Base-by-base conservation (phyloP, 2,329 filamentous ascomycete species). In the Cladosporium cucumerinum region DNA sequence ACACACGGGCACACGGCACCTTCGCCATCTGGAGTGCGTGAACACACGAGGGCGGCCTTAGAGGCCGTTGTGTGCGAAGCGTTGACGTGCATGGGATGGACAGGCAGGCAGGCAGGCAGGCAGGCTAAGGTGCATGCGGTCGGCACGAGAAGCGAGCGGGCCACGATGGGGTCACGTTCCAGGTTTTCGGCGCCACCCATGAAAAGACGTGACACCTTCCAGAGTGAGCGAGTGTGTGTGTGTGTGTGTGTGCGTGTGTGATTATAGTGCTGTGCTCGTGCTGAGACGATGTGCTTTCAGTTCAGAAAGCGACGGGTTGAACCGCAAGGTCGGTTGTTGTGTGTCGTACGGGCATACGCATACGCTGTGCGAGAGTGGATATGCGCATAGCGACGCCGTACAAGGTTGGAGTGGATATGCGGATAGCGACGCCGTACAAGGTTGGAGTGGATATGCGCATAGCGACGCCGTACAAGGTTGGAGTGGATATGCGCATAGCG, bases 21-120 rank as follows among this genome's bases (percentile, higher is more conserved):
- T 10, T 32, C 34, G 51, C 16, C 32, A 18, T 32, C 49, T 34
- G 49, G 49, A 30, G 34, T 43, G 60, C 49, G 59, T 39, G 60
- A 62, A 54, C 49, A 54, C 49, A 62, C 60, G 60, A 62, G 49
- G 32, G 39, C 39, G 39, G n/a, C 39, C 39, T 23, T 46, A 21
- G 60, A 61, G 49, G 60, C 32, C 60, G 60, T 54, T 55, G 60
- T 25, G 32, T 46, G 60, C 51, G 58, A 51, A 26, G 48, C 48
- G 49, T 54, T 62, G 60, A 62, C 60, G 60, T 62, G 60, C 60
- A 62, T 62, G 60, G 36, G 34, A 18, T 14, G 55, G 32, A 57
- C 39, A 43, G 36, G 36, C 34, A 39, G 34, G 34, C 34, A 36
- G 30, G 32, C 34, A 32, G 48, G 59, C 59, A n/a, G n/a, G n/a